phyloP scores from a whole-genome alignment of 352 stramenopile species.

The Ophiocytium majus region DNA sequence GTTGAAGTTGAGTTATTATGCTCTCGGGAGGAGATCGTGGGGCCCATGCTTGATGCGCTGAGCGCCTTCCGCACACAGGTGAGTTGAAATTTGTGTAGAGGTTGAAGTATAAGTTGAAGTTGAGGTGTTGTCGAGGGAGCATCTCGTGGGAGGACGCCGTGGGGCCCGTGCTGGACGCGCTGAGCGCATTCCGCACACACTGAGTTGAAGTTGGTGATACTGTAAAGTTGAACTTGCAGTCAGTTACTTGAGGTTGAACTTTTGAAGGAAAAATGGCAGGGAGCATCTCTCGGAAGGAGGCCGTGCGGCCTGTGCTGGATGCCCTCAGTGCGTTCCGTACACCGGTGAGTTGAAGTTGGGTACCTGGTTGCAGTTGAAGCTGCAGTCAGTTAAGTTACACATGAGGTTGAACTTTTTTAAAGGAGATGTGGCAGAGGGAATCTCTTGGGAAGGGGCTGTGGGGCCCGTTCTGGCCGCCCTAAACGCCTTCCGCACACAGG shows the following conservation, averaged over 20 bases:
- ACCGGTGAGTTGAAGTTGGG: no score
- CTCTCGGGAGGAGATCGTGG: no score
- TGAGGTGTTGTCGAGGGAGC: not conserved
- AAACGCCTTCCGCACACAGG: slow-evolving; percentile 72
- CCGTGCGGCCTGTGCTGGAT: slow-evolving; percentile 79
- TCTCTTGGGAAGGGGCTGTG: slow-evolving; percentile 73
- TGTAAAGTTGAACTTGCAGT: no score
- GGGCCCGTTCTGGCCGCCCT: slow-evolving; percentile 81
- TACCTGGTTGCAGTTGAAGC: no score
- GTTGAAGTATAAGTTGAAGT: no score
- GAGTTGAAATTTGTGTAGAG: no score
- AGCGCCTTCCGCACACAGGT: slow-evolving; percentile 73
- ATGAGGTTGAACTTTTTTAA: no score
- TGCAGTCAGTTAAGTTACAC: no score
- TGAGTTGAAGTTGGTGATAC: no score
- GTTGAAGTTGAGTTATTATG: no score
- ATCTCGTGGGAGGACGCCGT: slow-evolving; percentile 73
- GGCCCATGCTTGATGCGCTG: slow-evolving; percentile 79
- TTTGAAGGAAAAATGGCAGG: not conserved
- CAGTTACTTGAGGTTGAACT: no score
- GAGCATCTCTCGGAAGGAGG: slow-evolving; percentile 67
- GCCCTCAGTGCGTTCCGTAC: slow-evolving; percentile 80
- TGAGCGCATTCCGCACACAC: slow-evolving; percentile 74
- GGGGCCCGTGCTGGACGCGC: slow-evolving; percentile 78
- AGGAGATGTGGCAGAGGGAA: no score